Evolutionary conservation across 768 basidiomycete species (phyloP).

Genomic region (Russula lepida): DNA sequence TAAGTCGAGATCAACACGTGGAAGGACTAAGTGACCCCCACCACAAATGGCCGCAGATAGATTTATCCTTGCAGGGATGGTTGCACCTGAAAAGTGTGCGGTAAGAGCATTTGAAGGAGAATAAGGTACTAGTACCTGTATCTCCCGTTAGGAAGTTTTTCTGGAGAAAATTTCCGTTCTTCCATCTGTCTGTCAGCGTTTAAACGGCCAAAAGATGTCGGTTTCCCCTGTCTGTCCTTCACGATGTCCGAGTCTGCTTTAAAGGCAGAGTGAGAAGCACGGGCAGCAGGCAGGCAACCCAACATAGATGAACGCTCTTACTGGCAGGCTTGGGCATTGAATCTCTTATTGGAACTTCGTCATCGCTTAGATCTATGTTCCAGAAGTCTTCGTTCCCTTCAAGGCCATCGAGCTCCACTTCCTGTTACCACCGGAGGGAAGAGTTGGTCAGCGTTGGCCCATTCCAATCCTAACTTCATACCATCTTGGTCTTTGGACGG

Average conservation of each 20-base stretch:
- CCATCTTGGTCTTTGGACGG: slow-evolving; percentile 54
- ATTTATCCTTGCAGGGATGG: slow-evolving; percentile 73
- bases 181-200: not conserved
- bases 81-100: slow-evolving; percentile 48
- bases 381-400: slow-evolving; percentile 67
- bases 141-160: slow-evolving; percentile 52
- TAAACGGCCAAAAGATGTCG: not conserved
- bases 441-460: not conserved
- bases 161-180: slow-evolving; percentile 20
- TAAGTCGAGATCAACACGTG: not conserved
- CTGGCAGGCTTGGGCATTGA: slow-evolving; percentile 30
- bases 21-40: slow-evolving; percentile 24
- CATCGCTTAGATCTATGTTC: slow-evolving; percentile 36
- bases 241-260: not conserved
- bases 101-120: not conserved
- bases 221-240: not conserved
- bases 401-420: slow-evolving; percentile 54
- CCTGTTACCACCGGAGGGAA: slow-evolving; percentile 35
- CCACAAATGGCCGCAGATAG: slow-evolving; percentile 71
- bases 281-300: not conserved
- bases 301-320: not conserved
- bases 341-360: slow-evolving; percentile 23
- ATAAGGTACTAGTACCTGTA: slow-evolving; percentile 33
- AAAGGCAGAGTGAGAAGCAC: not conserved
- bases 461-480: slow-evolving; percentile 25